Conservation (phyloP, 2,329 filamentous ascomycete genomes). For the Lachnellula occidentalis region DNA sequence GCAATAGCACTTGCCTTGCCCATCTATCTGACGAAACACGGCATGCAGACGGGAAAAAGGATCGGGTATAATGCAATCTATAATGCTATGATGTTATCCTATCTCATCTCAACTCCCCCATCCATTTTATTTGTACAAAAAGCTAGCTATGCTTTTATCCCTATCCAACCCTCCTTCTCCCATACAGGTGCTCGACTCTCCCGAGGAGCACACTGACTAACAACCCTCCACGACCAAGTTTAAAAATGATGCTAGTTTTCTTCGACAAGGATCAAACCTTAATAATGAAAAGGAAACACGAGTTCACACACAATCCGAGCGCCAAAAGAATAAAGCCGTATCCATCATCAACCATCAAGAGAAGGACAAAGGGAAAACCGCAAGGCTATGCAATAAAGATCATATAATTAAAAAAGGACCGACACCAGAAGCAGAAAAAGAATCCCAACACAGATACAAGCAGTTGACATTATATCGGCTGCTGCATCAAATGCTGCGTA, state of each 20-base stretch:
- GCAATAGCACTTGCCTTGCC: no score
- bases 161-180: background rate
- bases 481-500: conserved; percentile 32
- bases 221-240: background rate
- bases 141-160: background rate
- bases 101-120: background rate
- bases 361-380: conserved; percentile 9
- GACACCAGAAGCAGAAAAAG: background rate
- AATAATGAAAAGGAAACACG: background rate
- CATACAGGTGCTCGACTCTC: background rate
- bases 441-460: background rate
- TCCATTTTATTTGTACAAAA: background rate
- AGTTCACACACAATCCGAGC: no score
- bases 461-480: conserved; percentile 25
- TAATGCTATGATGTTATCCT: conserved; percentile 3
- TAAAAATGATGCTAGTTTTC: background rate
- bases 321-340: background rate
- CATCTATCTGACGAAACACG: no score
- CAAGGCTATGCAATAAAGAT: conserved; percentile 28
- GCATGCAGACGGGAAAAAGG: background rate
- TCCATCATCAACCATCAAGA: background rate
- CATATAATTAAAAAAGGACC: conserved; percentile 19
- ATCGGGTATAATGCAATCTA: conserved; percentile 20
- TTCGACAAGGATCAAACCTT: background rate
- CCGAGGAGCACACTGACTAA: background rate